Evolutionary conservation across 78 protist species (phyloP), one percentile per base, ranked within the genome.

Genomic region (Monocercomonoides exilis): DNA sequence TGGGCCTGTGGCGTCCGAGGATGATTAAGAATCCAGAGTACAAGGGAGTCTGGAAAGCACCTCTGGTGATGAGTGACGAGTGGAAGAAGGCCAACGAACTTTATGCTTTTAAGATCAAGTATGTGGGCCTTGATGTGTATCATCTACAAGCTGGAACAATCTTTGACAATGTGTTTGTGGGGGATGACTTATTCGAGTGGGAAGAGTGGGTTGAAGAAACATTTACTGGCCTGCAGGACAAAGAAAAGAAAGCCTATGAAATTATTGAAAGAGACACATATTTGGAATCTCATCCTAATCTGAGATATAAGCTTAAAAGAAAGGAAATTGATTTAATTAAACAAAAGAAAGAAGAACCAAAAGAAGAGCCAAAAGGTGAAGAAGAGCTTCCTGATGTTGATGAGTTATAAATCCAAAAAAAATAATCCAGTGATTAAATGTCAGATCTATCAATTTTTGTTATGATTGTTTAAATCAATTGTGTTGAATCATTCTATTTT

Each of bases 11-110:
- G 98, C 32, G 21, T 5, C 86, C 32, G 77, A 4, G 46, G 6
- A 32, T n/a, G 46, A 84, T 84, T 84, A 43, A 43, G 5, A 84
- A 84, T 21, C 86, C 86, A 5, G 46, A 84, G 41, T 84, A 92
- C 4, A 98, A 98, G 84, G 99, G 99, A 6, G 98, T 94, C 88
- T 98, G 98, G 98, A 98, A 96, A 92, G 94, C 96, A 43, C 97
- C 96, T 46, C 5, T 80, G 88, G 81, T 96, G 79, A 89, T 34
- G 35, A 91, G 88, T 77, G 90, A 88, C 2, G 85, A 87, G 2
- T 64, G 4, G 34, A 38, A 35, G 34, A 4, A 36, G 33, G 4
- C 2, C 43, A 5, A 41, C 46, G 33, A 35, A n/a, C n/a, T 29
- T 43, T 5, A 6, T 43, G 36, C 5, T 33, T 32, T 38, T 41